Conservation (phyloP, 2,329 filamentous ascomycete species). For the Fonsecaea nubica region DNA sequence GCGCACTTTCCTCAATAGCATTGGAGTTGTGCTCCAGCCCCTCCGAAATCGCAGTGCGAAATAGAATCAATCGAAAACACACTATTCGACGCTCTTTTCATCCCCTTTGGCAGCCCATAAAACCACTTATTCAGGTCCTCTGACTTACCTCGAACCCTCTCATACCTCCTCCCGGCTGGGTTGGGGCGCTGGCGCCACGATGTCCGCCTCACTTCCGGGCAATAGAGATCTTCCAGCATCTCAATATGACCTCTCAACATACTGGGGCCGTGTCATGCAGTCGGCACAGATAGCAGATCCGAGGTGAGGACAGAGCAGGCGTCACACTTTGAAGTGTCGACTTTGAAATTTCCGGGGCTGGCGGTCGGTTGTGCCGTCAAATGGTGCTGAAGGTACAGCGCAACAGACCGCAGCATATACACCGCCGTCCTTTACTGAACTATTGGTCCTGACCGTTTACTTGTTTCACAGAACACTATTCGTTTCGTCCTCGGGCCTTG, state of each 20-base stretch:
- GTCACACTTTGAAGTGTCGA: slow-evolving; percentile 6
- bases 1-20: slow-evolving; percentile 8
- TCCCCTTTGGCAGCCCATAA: neutral
- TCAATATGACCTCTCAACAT: slow-evolving; percentile 89
- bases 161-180: neutral
- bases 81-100: neutral
- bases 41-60: neutral
- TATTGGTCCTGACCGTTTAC: slow-evolving; percentile 3
- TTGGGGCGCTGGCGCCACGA: slow-evolving; percentile 42
- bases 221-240: slow-evolving; percentile 85
- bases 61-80: neutral
- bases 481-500: slow-evolving; percentile 76
- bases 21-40: neutral
- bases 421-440: neutral
- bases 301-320: slow-evolving; percentile 68
- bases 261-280: slow-evolving; percentile 93
- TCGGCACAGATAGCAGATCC: slow-evolving; percentile 90
- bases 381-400: slow-evolving; percentile 33
- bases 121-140: neutral
- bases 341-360: slow-evolving; percentile 4
- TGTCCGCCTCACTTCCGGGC: slow-evolving; percentile 69
- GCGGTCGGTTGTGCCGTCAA: slow-evolving; percentile 6
- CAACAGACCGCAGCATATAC: slow-evolving; percentile 23
- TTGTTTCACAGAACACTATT: slow-evolving; percentile 75
- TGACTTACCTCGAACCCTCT: slow-evolving; percentile 3